Conservation (phyloP, 2,329 filamentous ascomycete genomes). For the Trichophyton rubrum region DNA sequence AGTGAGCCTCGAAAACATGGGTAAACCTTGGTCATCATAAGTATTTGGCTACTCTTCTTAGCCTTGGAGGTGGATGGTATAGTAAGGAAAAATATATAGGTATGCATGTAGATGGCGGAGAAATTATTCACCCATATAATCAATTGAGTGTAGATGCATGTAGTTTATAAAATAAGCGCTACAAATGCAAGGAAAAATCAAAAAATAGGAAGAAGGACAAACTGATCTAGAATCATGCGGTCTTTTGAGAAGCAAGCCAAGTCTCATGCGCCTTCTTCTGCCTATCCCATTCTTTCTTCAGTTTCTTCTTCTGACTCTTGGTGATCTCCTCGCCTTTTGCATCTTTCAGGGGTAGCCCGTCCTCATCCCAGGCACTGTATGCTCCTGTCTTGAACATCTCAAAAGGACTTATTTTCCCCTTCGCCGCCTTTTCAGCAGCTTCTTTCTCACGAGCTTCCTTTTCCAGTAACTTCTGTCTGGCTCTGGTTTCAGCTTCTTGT, state of each 20-base stretch:
- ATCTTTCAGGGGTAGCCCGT: conserved; percentile 67
- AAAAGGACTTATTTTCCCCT: conserved; percentile 44
- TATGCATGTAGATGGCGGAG: not conserved
- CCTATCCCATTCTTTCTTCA: conserved; percentile 78
- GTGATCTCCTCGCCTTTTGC: conserved; percentile 66
- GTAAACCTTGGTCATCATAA: not conserved
- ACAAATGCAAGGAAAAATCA: not conserved
- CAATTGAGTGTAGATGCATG: not conserved
- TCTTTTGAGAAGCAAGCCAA: conserved; percentile 26
- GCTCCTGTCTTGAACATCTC: conserved; percentile 49
- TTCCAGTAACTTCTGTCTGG: conserved; percentile 41
- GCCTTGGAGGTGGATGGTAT: not conserved
- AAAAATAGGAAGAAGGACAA: not conserved
- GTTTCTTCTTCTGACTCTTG: conserved; percentile 67
- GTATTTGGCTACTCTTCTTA: not conserved
- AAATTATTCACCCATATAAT: not conserved
- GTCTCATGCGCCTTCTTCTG: conserved; percentile 78
- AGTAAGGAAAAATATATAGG: not conserved
- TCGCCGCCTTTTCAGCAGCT: conserved; percentile 39
- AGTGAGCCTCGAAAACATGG: too few species aligned
- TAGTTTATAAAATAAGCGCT: not conserved
- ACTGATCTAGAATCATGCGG: not conserved
- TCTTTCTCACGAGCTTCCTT: conserved; percentile 48
- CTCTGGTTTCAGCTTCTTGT: conserved; percentile 36
- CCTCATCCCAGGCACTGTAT: conserved; percentile 68